Conservation (phyloP, 305 asterid species). For the Euphrasia arctica region DNA sequence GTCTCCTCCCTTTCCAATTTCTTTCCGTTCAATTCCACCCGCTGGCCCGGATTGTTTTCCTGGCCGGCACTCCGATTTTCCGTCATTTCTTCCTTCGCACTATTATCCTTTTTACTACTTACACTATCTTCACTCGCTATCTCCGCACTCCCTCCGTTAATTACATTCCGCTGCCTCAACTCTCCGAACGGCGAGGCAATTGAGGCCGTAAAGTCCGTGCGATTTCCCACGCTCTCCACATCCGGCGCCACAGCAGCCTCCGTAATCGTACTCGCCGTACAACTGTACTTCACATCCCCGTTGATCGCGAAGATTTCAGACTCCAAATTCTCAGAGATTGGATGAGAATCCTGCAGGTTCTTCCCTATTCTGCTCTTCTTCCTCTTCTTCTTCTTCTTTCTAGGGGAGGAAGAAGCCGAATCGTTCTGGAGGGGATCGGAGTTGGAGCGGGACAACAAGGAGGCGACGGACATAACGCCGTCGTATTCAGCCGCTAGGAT, state of each 20-base stretch:
- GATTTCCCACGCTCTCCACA: slow-evolving; percentile 33
- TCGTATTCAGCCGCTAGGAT: slow-evolving; percentile 45
- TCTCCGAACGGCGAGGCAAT: slow-evolving; percentile 41
- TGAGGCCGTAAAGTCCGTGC: slow-evolving; percentile 34
- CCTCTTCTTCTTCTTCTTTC: slow-evolving; percentile 37
- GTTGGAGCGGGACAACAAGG: slow-evolving; percentile 38
- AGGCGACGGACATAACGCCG: slow-evolving; percentile 28
- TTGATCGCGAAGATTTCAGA: slow-evolving; percentile 29
- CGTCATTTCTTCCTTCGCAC: slow-evolving; percentile 30
- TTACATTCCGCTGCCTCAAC: slow-evolving; percentile 85
- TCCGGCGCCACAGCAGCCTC: slow-evolving; percentile 39
- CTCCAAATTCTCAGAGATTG: slow-evolving; percentile 21
- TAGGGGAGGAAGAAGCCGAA: slow-evolving; percentile 28
- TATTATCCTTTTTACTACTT: slow-evolving; percentile 29
- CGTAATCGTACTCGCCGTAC: slow-evolving; percentile 37
- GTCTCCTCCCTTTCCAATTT: slow-evolving; percentile 63
- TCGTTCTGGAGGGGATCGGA: slow-evolving; percentile 51
- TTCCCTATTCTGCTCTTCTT: slow-evolving; percentile 35
- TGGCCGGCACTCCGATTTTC: slow-evolving; percentile 27
- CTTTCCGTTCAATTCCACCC: slow-evolving; percentile 48
- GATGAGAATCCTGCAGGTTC: slow-evolving; percentile 22
- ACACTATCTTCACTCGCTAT: slow-evolving; percentile 43
- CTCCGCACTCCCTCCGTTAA: slow-evolving; percentile 45
- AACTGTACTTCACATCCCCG: slow-evolving; percentile 33
- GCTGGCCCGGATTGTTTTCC: slow-evolving; percentile 30